These are phyloP conservation scores for Anethum foeniculum DNA, from an alignment of 140 eudicot genomes.

Conservation along the genomic window DNA sequence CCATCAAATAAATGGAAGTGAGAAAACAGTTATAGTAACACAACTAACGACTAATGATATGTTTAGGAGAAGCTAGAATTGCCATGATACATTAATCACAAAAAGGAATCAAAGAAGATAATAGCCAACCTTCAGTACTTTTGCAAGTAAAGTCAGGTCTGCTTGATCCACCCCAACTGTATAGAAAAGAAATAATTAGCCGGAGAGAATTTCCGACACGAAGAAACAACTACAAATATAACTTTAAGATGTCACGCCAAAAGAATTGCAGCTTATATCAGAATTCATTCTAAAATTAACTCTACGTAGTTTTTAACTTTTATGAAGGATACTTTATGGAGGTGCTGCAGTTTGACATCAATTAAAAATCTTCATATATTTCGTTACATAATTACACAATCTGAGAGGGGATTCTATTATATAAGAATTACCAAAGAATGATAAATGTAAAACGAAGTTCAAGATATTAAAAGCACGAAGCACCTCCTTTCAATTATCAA, in stretches of 20 bases:
- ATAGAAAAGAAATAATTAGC: background rate
- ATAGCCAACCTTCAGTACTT: slow-evolving; percentile 82
- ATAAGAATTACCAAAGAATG: too few relatives aligned
- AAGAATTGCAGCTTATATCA: background rate
- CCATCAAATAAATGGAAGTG: background rate
- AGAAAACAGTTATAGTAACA: background rate
- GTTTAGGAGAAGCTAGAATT: background rate
- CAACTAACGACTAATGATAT: background rate
- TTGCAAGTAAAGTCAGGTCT: slow-evolving; percentile 98
- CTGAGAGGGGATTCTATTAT: background rate
- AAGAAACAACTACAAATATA: too few relatives aligned
- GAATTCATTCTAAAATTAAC: background rate
- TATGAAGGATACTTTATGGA: background rate
- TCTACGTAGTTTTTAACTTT: background rate
- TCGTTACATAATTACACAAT: background rate
- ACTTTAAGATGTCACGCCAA: background rate
- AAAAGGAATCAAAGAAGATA: background rate
- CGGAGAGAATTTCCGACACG: background rate
- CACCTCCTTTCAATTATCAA: too few relatives aligned
- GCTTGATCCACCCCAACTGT: slow-evolving; percentile 99
- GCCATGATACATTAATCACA: background rate
- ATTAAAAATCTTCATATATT: background rate
- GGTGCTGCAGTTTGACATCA: background rate
- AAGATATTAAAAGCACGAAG: too few relatives aligned
- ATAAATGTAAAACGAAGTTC: background rate